Evolutionary conservation across 805 yeast genomes (phyloP), one percentile per base, ranked within the genome.

Genomic region (Candida qinlingensis): DNA sequence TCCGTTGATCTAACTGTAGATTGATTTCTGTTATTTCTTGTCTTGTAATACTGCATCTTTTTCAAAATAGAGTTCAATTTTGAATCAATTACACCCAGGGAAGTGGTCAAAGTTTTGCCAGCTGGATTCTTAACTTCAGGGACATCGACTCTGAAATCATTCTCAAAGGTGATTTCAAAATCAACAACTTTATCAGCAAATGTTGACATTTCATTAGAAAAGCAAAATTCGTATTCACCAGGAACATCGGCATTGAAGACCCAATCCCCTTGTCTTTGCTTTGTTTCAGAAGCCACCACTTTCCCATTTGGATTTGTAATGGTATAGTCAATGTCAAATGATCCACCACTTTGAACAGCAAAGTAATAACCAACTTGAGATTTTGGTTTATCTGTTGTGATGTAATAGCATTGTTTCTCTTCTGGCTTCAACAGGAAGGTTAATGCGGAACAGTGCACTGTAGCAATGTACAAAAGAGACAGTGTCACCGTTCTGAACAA

Each of bases 11-110:
- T 75, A 53, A 88, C 96, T 42, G 96, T 88, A 46, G 85, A 80
- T 67, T 88, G 94, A 71, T 92, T 92, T 71, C 98, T 80, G 70
- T 81, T 81, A 68, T 87, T 92, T 72, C 99, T 84, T 10, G 95
- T 83, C 69, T 83, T 86, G 74, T 91, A 90, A 68, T 91, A 86
- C 58, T 84, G 87, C 63, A 92, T 70, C 37, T 82, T 72, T 55
- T 75, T 75, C 57, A 76, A 70, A 52, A 86, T 69, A 10, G 73
- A 71, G 55, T 75, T 77, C 61, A 85, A 72, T 58, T 83, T 84
- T 6, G 62, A 57, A 57, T 84, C 89, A 51, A 86, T 82, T 48
- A 68, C 69, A 48, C 74, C 75, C 27, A 84, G 80, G 3, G 84
- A 74, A 31, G 59, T 43, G 48, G 55, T 57, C 56, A 62, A 41